Base-by-base conservation (phyloP, 176 grass and related monocot genomes). In the Carex littledalei region DNA sequence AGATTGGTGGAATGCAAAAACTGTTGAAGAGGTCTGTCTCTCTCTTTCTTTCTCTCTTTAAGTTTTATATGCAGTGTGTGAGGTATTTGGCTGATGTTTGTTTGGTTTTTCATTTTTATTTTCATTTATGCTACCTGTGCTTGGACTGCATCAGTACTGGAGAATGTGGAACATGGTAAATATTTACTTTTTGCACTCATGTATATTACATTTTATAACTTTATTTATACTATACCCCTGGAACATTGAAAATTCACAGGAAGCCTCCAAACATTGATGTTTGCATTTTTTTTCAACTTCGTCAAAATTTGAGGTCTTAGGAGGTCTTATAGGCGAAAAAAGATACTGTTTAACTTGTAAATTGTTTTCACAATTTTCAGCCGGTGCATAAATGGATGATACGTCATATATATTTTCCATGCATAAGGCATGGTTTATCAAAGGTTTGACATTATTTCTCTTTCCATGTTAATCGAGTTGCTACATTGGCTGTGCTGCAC, bases 91-190 rank as follows among this genome's bases (percentile, higher is more conserved):
- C 84, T 97, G 64, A 93, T 64, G 76, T 72, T 84, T 22, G 64
- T 75, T 87, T 61, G 67, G 65, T 73, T 89, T 74, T 20, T 62
- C 58, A 64, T 35, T 67, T 67, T 60, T 85, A 45, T 70, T 86
- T 89, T 78, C 6, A 73, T 85, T 82, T 71, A 53, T 34, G 50
- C 64, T 77, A 76, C 24, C 81, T 77, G 73, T 52, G 74, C 86
- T 87, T 88, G 72, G 79, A 52, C 82, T 20, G 59, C 41, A 32
- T 84, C 93, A 99, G 93, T 99, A 99, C 81, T 99, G 96, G 96
- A 95, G 90, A 90, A 94, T 99, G 96, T 99, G 96, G 96, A 99
- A 99, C 83, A 99, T 99, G 96, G 93, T 99, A 91, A 88, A 47
- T 56, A 84, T 58, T 83, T 52, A 80, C 47, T 89, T 67, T 79